Conservation (phyloP, 2,329 filamentous ascomycete genomes). For the Ustilaginoidea virens region DNA sequence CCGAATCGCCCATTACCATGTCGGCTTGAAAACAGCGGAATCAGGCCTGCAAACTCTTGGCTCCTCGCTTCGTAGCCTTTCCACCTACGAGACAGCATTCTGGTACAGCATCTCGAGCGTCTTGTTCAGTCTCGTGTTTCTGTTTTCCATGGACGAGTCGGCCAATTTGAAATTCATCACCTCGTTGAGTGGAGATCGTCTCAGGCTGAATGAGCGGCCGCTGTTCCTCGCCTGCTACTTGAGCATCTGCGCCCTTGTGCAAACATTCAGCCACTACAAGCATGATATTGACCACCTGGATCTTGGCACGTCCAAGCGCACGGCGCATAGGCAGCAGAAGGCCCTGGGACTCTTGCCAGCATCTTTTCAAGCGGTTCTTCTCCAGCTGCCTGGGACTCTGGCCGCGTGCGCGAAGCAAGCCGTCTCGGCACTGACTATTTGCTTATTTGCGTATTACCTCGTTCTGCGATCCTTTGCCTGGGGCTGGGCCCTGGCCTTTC, state of each 20-base stretch:
- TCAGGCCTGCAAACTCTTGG: constrained; percentile 51
- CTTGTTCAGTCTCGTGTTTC: constrained; percentile 67
- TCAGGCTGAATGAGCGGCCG: constrained; percentile 70
- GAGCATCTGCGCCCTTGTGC: constrained; percentile 49
- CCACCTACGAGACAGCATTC: constrained; percentile 52
- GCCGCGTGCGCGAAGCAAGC: constrained; percentile 23
- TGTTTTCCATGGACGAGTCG: constrained; percentile 48
- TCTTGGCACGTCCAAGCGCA: constrained; percentile 13
- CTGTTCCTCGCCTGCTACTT: constrained; percentile 66
- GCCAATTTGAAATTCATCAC: constrained; percentile 60
- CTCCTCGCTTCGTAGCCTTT: constrained; percentile 38
- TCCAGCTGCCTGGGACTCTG: constrained; percentile 24
- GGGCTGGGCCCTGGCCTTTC: constrained; percentile 53
- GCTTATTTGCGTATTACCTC: constrained; percentile 43
- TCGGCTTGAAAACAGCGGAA: constrained; percentile 54
- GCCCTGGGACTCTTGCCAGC: constrained; percentile 11
- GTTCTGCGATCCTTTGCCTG: constrained; percentile 50
- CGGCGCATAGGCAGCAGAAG: constrained; percentile 9
- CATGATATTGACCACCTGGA: constrained; percentile 56
- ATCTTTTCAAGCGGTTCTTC: constrained; percentile 19
- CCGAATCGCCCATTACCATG: constrained; percentile 70
- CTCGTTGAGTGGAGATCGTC: constrained; percentile 53
- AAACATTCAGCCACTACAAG: constrained; percentile 55
- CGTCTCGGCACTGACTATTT: constrained; percentile 24
- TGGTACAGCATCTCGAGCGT: constrained; percentile 69